Percentiles rank a stretch among this genome's conserved stretches.
Conservation (phyloP, 768 basidiomycete genomes). For the Scleroderma citrinum region DNA sequence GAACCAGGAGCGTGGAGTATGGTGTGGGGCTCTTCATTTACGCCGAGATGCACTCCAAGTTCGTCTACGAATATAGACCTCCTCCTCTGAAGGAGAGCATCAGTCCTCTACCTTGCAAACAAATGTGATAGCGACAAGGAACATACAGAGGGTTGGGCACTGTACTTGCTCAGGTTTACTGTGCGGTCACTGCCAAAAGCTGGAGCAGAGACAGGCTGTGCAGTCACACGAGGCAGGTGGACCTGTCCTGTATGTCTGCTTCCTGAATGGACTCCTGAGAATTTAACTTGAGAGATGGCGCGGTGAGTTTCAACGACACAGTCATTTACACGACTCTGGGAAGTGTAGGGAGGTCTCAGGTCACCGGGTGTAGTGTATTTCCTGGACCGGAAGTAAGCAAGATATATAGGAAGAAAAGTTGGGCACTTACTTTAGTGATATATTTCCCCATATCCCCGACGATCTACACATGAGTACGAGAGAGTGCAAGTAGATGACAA, state of each 20-base stretch:
- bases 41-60: slow-evolving; percentile 14
- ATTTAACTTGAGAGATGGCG: slow-evolving; percentile 45
- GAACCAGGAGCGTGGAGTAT: slow-evolving; percentile 66
- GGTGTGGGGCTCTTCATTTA: neutral
- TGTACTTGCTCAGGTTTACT: slow-evolving; percentile 8
- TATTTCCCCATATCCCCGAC: slow-evolving; percentile 46
- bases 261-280: slow-evolving; percentile 35
- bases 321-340: slow-evolving; percentile 55
- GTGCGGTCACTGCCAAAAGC: slow-evolving; percentile 27
- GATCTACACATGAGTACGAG: slow-evolving; percentile 26
- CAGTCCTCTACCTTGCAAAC: slow-evolving; percentile 8
- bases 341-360: slow-evolving; percentile 66
- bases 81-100: slow-evolving; percentile 12
- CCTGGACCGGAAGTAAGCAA: slow-evolving; percentile 32
- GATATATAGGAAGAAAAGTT: neutral
- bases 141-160: slow-evolving; percentile 15
- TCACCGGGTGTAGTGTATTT: slow-evolving; percentile 83
- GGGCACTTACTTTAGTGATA: slow-evolving; percentile 34
- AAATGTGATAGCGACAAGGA: neutral
- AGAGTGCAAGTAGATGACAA: neutral
- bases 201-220: slow-evolving; percentile 26
- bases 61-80: slow-evolving; percentile 19
- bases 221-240: slow-evolving; percentile 3
- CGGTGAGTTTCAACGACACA: slow-evolving; percentile 59
- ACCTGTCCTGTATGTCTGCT: slow-evolving; percentile 3